These are phyloP conservation scores for Phytophthora sojae DNA, from an alignment of 352 stramenopile genomes.

Conservation along the genomic window DNA sequence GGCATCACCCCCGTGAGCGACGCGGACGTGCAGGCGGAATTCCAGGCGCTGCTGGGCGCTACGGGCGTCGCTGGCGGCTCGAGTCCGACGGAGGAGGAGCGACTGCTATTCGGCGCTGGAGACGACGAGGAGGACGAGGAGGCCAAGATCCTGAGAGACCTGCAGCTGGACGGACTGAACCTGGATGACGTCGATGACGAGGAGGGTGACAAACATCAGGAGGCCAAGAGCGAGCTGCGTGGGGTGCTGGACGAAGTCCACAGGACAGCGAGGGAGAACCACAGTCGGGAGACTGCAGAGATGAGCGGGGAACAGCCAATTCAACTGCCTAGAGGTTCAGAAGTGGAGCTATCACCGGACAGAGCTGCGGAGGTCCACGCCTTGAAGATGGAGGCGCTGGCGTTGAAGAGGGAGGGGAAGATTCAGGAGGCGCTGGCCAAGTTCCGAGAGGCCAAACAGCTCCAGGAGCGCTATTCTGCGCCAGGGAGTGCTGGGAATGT, in stretches of 20 bases:
- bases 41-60: constrained; percentile 59
- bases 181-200: constrained; percentile 29
- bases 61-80: constrained; percentile 14
- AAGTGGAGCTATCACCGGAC: not conserved
- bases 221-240: constrained; percentile 46
- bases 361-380: constrained; percentile 38
- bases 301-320: constrained; percentile 11
- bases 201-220: constrained; percentile 30
- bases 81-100: constrained; percentile 62
- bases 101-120: constrained; percentile 45
- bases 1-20: constrained; percentile 76
- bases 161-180: constrained; percentile 48
- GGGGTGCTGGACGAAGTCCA: constrained; percentile 49
- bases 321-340: not conserved
- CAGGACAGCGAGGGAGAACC: constrained; percentile 38
- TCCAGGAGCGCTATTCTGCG: constrained; percentile 43
- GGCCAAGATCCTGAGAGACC: constrained; percentile 59
- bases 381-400: constrained; percentile 64
- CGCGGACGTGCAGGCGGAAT: constrained; percentile 74
- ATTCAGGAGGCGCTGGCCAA: constrained; percentile 62
- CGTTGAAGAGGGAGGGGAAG: constrained; percentile 62
- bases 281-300: constrained; percentile 31
- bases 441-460: constrained; percentile 65
- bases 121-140: constrained; percentile 58
- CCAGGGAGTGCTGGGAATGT: not conserved